Evolutionary conservation across 768 basidiomycete genomes (phyloP).

Genomic region (Sarcodon sp.): DNA sequence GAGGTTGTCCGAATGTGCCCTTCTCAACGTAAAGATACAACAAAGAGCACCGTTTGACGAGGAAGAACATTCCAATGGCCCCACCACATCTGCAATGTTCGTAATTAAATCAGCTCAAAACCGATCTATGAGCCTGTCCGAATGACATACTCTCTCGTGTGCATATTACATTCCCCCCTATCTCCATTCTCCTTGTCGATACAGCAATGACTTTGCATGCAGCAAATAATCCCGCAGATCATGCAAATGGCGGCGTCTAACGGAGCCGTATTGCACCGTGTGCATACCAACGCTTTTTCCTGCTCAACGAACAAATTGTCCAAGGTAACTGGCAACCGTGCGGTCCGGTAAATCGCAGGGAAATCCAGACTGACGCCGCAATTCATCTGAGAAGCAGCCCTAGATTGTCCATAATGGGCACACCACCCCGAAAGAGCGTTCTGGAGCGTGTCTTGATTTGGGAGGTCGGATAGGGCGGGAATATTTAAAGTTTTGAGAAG

Average conservation of each 20-base stretch:
- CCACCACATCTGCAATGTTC: constrained; percentile 65
- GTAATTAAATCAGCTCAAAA: constrained; percentile 1
- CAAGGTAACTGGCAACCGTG: constrained; percentile 67
- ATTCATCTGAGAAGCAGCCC: constrained; percentile 66
- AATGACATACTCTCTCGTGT: constrained; percentile 76
- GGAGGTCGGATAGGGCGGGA: constrained; percentile 66
- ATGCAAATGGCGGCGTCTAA: constrained; percentile 84
- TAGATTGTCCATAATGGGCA: constrained; percentile 75
- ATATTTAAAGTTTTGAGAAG: constrained; percentile 67
- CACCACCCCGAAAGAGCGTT: constrained; percentile 87
- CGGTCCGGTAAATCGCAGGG: constrained; percentile 72
- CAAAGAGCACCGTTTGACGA: constrained; percentile 85
- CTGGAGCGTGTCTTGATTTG: constrained; percentile 77
- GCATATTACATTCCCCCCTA: constrained; percentile 91
- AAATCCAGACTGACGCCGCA: constrained; percentile 75
- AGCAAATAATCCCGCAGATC: constrained; percentile 78
- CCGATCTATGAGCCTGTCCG: not conserved
- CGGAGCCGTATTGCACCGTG: constrained; percentile 67
- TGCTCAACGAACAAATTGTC: constrained; percentile 75
- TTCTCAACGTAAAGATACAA: constrained; percentile 81
- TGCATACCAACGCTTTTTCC: constrained; percentile 63
- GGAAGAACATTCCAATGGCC: constrained; percentile 78
- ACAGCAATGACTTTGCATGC: constrained; percentile 91
- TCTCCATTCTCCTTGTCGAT: constrained; percentile 49
- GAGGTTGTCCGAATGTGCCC: constrained; percentile 81